phyloP scores from a whole-genome alignment of 768 basidiomycete species.

The Pleurotus citrinopileatus region DNA sequence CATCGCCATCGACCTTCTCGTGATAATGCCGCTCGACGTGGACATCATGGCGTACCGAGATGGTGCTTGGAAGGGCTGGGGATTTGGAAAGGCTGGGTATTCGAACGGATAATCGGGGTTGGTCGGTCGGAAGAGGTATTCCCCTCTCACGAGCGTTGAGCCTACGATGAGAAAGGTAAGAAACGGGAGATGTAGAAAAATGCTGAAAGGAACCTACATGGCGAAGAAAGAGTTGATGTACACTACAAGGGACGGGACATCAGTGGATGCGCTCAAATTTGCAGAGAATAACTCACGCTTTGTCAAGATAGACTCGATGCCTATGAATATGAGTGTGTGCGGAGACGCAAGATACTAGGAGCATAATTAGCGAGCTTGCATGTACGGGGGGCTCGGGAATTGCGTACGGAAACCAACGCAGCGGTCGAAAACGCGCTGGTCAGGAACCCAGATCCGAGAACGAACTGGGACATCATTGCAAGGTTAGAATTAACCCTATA shows the following conservation, averaged over 20 bases:
- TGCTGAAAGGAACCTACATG: slow-evolving; percentile 17
- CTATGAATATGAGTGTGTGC: slow-evolving; percentile 16
- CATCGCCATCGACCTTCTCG: not conserved
- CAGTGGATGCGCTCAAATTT: not conserved
- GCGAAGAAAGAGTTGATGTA: slow-evolving; percentile 30
- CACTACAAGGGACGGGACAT: slow-evolving; percentile 14
- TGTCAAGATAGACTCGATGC: slow-evolving; percentile 18
- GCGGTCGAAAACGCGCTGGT: slow-evolving; percentile 16
- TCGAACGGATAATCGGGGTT: not conserved
- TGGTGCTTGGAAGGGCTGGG: not conserved
- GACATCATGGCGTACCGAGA: not conserved
- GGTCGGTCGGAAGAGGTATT: not conserved
- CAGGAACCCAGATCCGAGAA: slow-evolving; percentile 13
- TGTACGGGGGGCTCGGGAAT: too few species aligned
- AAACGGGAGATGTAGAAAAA: not conserved
- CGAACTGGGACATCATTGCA: slow-evolving; percentile 11
- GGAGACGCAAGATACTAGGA: slow-evolving; percentile 16
- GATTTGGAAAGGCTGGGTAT: not conserved
- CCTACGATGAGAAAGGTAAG: not conserved
- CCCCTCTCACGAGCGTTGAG: slow-evolving; percentile 4
- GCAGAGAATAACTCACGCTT: slow-evolving; percentile 13
- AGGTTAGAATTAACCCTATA: slow-evolving; percentile 15
- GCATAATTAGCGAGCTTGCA: not conserved
- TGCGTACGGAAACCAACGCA: slow-evolving; percentile 10
- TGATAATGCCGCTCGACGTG: not conserved